phyloP scores from a whole-genome alignment of 2,329 filamentous ascomycete species.

The Venturia asperata region DNA sequence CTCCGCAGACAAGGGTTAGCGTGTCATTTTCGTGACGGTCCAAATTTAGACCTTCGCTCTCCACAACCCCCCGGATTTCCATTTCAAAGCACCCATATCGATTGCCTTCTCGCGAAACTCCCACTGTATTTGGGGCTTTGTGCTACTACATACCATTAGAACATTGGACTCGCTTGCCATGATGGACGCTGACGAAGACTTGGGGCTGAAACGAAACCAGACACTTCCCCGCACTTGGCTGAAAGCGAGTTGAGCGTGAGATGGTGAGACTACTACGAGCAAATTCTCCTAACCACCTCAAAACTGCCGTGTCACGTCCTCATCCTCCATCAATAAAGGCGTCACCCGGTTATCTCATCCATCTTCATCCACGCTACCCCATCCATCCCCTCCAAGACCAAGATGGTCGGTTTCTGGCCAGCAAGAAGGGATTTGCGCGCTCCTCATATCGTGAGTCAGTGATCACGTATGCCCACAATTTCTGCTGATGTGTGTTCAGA shows the following conservation, averaged over 20 bases:
- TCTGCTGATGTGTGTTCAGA: neutral
- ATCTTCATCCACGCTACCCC: neutral
- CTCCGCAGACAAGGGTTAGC: neutral
- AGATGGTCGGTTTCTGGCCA: neutral
- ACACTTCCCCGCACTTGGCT: conserved; percentile 4
- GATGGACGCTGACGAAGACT: neutral
- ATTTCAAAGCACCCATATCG: too few relatives aligned
- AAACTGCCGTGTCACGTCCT: neutral
- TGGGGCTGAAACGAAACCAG: neutral
- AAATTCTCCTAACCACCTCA: neutral
- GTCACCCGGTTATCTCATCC: neutral
- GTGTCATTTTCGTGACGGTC: neutral
- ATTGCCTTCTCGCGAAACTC: too few relatives aligned
- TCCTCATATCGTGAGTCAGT: neutral
- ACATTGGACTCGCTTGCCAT: neutral
- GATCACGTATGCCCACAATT: neutral
- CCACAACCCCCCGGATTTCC: too few relatives aligned
- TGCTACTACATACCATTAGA: too few relatives aligned
- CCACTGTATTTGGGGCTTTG: too few relatives aligned
- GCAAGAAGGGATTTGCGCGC: neutral
- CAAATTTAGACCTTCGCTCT: neutral
- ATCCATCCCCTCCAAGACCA: neutral
- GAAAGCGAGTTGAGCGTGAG: neutral
- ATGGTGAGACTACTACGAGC: neutral
- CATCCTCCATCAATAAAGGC: neutral